A percentile compares a stretch with the other conserved stretches of the same genome.
Conservation (phyloP, 2,329 filamentous ascomycete genomes). For the Westerdykella sp. region DNA sequence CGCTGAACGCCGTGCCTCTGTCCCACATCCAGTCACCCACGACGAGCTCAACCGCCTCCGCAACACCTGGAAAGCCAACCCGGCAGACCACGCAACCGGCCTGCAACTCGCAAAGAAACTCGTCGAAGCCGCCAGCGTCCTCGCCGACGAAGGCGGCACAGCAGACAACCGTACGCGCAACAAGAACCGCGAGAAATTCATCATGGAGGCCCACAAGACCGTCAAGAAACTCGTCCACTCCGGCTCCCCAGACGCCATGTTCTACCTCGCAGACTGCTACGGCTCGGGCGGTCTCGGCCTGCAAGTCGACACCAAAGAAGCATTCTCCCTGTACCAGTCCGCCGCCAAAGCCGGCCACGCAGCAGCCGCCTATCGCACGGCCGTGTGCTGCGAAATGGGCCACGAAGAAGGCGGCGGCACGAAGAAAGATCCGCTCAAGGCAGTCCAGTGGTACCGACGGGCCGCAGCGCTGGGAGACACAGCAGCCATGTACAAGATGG, state of each 20-base stretch:
- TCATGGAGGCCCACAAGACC: conserved; percentile 80
- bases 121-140: conserved; percentile 73
- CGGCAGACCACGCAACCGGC: conserved; percentile 64
- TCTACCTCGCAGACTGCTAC: conserved; percentile 84
- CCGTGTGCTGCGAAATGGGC: conserved; percentile 95
- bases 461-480: conserved; percentile 85
- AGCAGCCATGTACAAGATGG: conserved; percentile 96
- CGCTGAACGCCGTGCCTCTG: conserved; percentile 15
- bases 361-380: conserved; percentile 84
- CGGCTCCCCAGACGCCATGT: conserved; percentile 81
- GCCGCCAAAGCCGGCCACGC: conserved; percentile 85
- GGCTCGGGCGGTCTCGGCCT: conserved; percentile 74
- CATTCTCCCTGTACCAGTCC: conserved; percentile 87
- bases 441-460: conserved; percentile 96
- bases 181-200: conserved; percentile 71
- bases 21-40: conserved; percentile 58
- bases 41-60: conserved; percentile 73
- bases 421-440: conserved; percentile 81
- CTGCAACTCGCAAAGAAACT: conserved; percentile 74
- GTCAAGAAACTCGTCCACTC: conserved; percentile 76
- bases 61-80: conserved; percentile 61
- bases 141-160: conserved; percentile 70
- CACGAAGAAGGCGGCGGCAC: conserved; percentile 92
- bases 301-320: conserved; percentile 81
- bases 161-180: conserved; percentile 58